Base-by-base conservation (phyloP, 2,329 filamentous ascomycete genomes). In the Diaporthe ilicicola region DNA sequence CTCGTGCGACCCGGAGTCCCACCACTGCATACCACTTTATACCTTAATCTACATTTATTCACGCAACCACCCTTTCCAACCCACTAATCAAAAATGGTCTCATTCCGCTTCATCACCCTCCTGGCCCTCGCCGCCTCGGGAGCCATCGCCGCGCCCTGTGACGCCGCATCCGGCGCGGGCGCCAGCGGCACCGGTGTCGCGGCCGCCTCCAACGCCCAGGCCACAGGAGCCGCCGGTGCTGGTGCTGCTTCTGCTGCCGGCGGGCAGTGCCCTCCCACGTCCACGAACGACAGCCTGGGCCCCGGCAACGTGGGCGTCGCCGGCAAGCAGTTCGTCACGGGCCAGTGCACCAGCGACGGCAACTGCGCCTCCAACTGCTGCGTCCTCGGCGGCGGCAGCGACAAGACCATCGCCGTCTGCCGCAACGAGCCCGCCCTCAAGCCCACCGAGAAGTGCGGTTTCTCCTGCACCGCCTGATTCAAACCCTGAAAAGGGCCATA, bases 241-340 rank as follows among this genome's bases (percentile, higher is more conserved):
- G 48, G 10, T 3, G 53, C 19, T 9, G 61, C 42, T 12, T 24
- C n/a, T 29, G 29, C 61, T 5, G 19, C 48, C 10, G 51, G 51
- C 15, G 51, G 51, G 8, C 17, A 24, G 9, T 62, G 56, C 39
- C 42, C 42, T 32, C 24, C 42, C 17, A 8, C 12, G 8, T n/a
- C 29, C 12, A 10, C 27, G 0, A 44, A 29, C 39, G 56, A 62
- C 2, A 27, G 19, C 42, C 39, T 19, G 37, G 39, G 53, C 1
- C 29, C 53, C 12, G 9, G 34, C 54, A 37, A 59, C 34, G 44
- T 39, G 24, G 44, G 67, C 32, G 27, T 39, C 19, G 27, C 24
- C 67, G n/a, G 67, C 39, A 46, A 64, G 8, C 68, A 70, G 42
- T 70, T 70, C 50, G 61, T 70, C 3, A 70, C 48, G 4, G 68